Percentiles rank a stretch among this genome's conserved stretches.
Conservation (phyloP, 2,329 filamentous ascomycete species). For the Coniella vitis region DNA sequence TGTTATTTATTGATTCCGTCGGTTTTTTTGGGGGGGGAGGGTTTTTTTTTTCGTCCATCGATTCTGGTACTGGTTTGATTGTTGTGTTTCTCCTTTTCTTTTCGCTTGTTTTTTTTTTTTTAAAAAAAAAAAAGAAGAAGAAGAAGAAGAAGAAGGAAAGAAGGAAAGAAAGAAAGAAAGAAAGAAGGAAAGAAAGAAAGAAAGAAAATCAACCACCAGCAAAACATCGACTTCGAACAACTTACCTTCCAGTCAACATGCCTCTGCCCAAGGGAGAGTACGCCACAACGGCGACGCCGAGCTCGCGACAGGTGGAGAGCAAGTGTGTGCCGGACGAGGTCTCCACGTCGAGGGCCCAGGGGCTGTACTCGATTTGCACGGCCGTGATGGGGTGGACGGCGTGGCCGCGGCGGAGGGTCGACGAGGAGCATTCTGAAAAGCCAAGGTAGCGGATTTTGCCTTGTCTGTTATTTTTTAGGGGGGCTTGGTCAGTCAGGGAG, state of each 20-base stretch:
- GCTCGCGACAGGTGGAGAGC: conserved; percentile 48
- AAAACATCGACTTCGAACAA: too few relatives aligned
- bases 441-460: conserved; percentile 54
- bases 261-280: conserved; percentile 56
- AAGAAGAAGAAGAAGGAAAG: too few relatives aligned
- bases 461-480: conserved; percentile 25
- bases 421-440: conserved; percentile 43
- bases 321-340: conserved; percentile 37
- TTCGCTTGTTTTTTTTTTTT: background rate
- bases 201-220: too few relatives aligned
- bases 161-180: too few relatives aligned
- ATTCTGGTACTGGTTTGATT: too few relatives aligned
- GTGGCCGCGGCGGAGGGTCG: conserved; percentile 43
- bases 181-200: too few relatives aligned
- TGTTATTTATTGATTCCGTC: too few relatives aligned
- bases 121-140: background rate
- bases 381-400: conserved; percentile 44
- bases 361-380: conserved; percentile 48
- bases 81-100: background rate
- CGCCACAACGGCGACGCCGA: conserved; percentile 50
- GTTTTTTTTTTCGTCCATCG: too few relatives aligned
- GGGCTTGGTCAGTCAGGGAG: background rate
- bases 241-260: conserved; percentile 40
- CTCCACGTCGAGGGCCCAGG: conserved; percentile 53
- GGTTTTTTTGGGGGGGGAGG: too few relatives aligned